phyloP scores from a whole-genome alignment of 2,329 filamentous ascomycete genomes.

The Fusarium solani-melongenae region DNA sequence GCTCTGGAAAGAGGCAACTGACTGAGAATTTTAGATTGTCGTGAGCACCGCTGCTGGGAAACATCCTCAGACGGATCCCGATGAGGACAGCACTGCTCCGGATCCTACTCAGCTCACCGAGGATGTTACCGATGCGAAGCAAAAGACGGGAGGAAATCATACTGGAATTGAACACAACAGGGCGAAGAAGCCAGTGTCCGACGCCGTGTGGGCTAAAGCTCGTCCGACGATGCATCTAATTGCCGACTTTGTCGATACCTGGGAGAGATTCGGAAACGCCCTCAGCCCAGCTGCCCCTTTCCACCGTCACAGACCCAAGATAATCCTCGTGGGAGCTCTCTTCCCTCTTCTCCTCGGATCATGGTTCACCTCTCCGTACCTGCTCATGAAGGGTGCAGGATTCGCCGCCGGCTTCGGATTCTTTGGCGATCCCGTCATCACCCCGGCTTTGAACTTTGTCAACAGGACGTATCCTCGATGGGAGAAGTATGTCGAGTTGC shows the following conservation, averaged over 20 bases:
- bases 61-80: conserved; percentile 74
- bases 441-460: conserved; percentile 66
- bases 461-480: conserved; percentile 75
- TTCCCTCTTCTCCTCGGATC: conserved; percentile 64
- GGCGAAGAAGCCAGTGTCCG: conserved; percentile 81
- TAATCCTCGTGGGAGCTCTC: conserved; percentile 66
- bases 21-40: conserved; percentile 62
- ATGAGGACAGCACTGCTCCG: conserved; percentile 64
- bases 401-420: conserved; percentile 79
- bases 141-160: conserved; percentile 59
- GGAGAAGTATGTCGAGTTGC: conserved; percentile 78
- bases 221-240: conserved; percentile 74
- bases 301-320: conserved; percentile 60
- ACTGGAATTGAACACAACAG: conserved; percentile 68
- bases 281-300: conserved; percentile 74
- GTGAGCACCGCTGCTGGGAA: conserved; percentile 82
- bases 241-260: conserved; percentile 60
- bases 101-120: conserved; percentile 56
- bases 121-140: conserved; percentile 54
- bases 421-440: conserved; percentile 82
- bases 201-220: conserved; percentile 81
- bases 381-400: conserved; percentile 72
- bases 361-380: conserved; percentile 66
- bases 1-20: not conserved
- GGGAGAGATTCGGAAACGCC: conserved; percentile 64